phyloP scores from a whole-genome alignment of 805 yeast genomes.

The Grigorovia transvaalensis region DNA sequence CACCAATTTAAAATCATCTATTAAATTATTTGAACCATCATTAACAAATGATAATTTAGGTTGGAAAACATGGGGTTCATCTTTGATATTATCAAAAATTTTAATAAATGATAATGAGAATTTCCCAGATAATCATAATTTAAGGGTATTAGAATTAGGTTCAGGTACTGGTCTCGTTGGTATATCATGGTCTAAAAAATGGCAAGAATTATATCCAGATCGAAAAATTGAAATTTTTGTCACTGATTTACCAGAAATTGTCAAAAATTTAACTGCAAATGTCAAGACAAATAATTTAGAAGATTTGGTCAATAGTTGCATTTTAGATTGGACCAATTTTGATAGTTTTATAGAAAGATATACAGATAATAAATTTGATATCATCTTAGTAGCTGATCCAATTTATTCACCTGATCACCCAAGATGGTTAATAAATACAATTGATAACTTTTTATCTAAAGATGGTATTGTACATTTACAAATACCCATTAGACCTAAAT shows the following conservation, averaged over 20 bases:
- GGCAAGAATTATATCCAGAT: slow-evolving; percentile 29
- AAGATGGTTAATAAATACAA: slow-evolving; percentile 51
- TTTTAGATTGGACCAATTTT: slow-evolving; percentile 74
- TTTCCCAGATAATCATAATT: slow-evolving; percentile 3
- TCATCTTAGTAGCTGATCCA: slow-evolving; percentile 77
- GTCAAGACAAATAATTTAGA: slow-evolving; percentile 39
- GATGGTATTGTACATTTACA: slow-evolving; percentile 45
- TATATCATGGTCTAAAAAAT: slow-evolving; percentile 40
- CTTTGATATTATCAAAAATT: slow-evolving; percentile 54
- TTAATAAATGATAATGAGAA: slow-evolving; percentile 27
- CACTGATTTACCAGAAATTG: slow-evolving; percentile 75
- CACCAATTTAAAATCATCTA: slow-evolving; percentile 25
- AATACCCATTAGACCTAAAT: slow-evolving; percentile 63
- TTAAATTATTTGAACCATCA: slow-evolving; percentile 63
- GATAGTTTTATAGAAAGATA: slow-evolving; percentile 26
- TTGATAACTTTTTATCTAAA: slow-evolving; percentile 40
- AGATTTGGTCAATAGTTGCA: slow-evolving; percentile 31
- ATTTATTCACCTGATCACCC: slow-evolving; percentile 82
- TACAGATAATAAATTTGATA: slow-evolving; percentile 34
- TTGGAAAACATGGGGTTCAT: slow-evolving; percentile 92
- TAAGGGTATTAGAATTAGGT: slow-evolving; percentile 63
- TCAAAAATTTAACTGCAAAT: slow-evolving; percentile 56
- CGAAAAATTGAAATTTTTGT: slow-evolving; percentile 36
- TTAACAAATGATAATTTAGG: slow-evolving; percentile 82
- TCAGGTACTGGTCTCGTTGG: slow-evolving; percentile 93